A percentile compares a stretch with the other conserved stretches of the same genome.
phyloP scores from a whole-genome alignment of 2,329 filamentous ascomycete species.

The Didymella pinodella region DNA sequence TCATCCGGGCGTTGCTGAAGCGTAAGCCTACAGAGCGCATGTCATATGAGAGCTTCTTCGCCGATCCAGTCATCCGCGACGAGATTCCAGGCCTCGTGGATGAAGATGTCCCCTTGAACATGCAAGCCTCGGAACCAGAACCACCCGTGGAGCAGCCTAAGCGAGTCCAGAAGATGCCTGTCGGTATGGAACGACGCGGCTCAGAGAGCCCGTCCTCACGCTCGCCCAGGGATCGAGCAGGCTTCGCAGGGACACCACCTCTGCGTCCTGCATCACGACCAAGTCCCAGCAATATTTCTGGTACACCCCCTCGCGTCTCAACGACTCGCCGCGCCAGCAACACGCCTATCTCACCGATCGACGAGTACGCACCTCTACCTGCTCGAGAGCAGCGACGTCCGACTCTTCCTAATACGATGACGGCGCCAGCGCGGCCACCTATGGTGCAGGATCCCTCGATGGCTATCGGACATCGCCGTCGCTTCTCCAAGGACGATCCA shows the following conservation, averaged over 20 bases:
- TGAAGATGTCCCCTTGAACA: slow-evolving; percentile 68
- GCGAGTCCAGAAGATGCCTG: slow-evolving; percentile 40
- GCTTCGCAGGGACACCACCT: slow-evolving; percentile 43
- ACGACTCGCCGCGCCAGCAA: slow-evolving; percentile 45
- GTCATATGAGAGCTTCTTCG: slow-evolving; percentile 86
- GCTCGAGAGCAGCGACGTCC: slow-evolving; percentile 54
- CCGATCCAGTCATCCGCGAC: slow-evolving; percentile 72
- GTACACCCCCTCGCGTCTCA: slow-evolving; percentile 36
- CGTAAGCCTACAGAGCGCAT: slow-evolving; percentile 84
- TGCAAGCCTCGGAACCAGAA: slow-evolving; percentile 40
- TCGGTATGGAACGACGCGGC: slow-evolving; percentile 38
- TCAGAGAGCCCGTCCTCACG: slow-evolving; percentile 43
- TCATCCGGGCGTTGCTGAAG: slow-evolving; percentile 84
- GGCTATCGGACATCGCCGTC: slow-evolving; percentile 65
- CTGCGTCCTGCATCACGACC: slow-evolving; percentile 46
- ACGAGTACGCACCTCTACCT: slow-evolving; percentile 45
- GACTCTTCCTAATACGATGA: slow-evolving; percentile 53
- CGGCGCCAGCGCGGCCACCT: slow-evolving; percentile 55
- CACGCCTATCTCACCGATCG: slow-evolving; percentile 41
- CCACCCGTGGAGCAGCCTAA: slow-evolving; percentile 35
- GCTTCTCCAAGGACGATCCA: slow-evolving; percentile 62
- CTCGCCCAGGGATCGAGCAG: slow-evolving; percentile 43
- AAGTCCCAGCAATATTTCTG: slow-evolving; percentile 37
- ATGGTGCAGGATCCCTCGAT: slow-evolving; percentile 48
- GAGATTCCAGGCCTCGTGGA: slow-evolving; percentile 82